Percentiles rank a stretch among this genome's conserved stretches.
Conservation (phyloP, 2,329 filamentous ascomycete species). For the Arthrobotrys conoides region DNA sequence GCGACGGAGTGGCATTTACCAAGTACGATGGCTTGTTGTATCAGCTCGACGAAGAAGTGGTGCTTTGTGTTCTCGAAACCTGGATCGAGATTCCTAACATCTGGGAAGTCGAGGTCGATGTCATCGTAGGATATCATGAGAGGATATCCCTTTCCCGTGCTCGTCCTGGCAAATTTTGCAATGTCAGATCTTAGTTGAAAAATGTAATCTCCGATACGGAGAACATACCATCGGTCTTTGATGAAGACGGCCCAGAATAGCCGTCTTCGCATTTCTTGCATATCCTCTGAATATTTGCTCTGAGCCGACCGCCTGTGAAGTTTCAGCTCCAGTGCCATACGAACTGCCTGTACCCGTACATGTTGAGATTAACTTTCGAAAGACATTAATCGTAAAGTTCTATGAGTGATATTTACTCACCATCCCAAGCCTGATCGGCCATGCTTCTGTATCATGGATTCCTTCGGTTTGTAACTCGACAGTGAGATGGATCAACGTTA, state of each 20-base stretch:
- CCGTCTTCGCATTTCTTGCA: slow-evolving; percentile 62
- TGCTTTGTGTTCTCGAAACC: slow-evolving; percentile 53
- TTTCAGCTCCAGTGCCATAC: slow-evolving; percentile 62
- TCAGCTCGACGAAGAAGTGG: slow-evolving; percentile 62
- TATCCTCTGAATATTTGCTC: slow-evolving; percentile 46
- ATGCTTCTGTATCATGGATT: slow-evolving; percentile 62
- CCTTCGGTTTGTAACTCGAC: slow-evolving; percentile 63
- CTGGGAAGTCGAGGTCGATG: slow-evolving; percentile 61
- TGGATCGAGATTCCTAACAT: slow-evolving; percentile 60
- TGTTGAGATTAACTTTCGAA: slow-evolving; percentile 17
- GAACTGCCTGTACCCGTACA: slow-evolving; percentile 56
- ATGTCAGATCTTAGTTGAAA: neutral
- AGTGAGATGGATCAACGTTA: slow-evolving; percentile 63
- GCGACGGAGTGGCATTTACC: slow-evolving; percentile 61
- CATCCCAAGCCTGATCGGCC: slow-evolving; percentile 62
- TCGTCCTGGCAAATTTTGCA: slow-evolving; percentile 54
- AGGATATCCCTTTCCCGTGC: slow-evolving; percentile 63
- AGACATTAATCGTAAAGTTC: neutral
- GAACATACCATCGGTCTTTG: slow-evolving; percentile 62
- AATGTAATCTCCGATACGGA: slow-evolving; percentile 5
- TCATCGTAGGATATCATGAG: slow-evolving; percentile 62
- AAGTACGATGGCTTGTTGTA: slow-evolving; percentile 61
- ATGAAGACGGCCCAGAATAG: slow-evolving; percentile 63
- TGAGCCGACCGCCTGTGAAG: slow-evolving; percentile 60
- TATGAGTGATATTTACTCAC: slow-evolving; percentile 46